phyloP scores from a whole-genome alignment of 2,329 filamentous ascomycete species.

The Cladophialophora bantiana region DNA sequence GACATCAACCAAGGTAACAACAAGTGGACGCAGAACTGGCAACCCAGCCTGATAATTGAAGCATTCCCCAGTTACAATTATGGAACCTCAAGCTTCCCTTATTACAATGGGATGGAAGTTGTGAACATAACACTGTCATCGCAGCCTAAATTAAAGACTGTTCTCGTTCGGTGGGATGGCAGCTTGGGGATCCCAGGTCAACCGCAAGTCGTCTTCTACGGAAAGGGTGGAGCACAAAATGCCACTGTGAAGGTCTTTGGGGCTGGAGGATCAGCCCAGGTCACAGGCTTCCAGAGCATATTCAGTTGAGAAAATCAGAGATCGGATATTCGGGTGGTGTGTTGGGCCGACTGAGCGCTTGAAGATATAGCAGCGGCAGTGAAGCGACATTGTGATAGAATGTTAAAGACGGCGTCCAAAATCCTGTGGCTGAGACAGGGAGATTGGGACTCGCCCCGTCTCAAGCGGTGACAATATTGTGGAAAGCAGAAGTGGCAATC shows the following conservation, averaged over 20 bases:
- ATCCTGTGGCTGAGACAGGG: too few species aligned
- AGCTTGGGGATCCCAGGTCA: background rate
- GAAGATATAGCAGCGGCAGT: background rate
- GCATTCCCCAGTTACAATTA: slow-evolving; percentile 11
- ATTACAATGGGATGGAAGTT: slow-evolving; percentile 16
- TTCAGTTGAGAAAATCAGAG: slow-evolving; percentile 3
- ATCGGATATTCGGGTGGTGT: background rate
- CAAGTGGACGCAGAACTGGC: slow-evolving; percentile 20
- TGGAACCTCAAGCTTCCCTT: slow-evolving; percentile 6
- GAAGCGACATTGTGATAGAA: background rate
- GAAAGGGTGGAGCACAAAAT: slow-evolving; percentile 8
- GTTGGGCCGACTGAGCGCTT: background rate
- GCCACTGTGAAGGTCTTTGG: background rate
- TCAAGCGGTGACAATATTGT: too few species aligned
- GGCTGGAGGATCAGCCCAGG: slow-evolving; percentile 10
- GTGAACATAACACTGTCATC: slow-evolving; percentile 15
- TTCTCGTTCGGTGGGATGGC: slow-evolving; percentile 11
- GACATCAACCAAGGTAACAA: slow-evolving; percentile 18
- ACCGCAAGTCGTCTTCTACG: slow-evolving; percentile 11
- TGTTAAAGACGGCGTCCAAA: background rate
- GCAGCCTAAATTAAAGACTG: slow-evolving; percentile 4
- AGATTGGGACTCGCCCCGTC: too few species aligned
- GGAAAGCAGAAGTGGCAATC: too few species aligned
- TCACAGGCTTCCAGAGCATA: slow-evolving; percentile 8
- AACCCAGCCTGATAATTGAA: slow-evolving; percentile 12